These are phyloP conservation scores for Marasmius tenuissimus DNA, from an alignment of 1,284 basidiomycete species.

Conservation along the genomic window DNA sequence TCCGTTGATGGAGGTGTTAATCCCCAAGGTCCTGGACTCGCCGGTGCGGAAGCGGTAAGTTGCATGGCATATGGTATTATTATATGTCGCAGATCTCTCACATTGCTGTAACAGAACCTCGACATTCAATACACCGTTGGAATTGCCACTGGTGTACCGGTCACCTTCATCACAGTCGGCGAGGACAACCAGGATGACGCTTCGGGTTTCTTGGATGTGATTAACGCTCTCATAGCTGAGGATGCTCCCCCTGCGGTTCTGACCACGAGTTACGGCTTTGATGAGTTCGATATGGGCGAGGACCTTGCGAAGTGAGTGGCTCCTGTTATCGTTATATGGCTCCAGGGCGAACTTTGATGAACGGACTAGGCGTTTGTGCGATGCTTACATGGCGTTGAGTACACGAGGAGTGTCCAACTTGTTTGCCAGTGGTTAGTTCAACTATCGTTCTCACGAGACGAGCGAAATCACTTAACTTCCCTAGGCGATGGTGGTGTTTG, in stretches of 20 bases:
- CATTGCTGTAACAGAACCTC: conserved; percentile 22
- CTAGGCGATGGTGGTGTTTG: conserved; percentile 35
- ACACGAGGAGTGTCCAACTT: conserved; percentile 40
- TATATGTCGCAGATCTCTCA: neutral
- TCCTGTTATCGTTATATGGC: neutral
- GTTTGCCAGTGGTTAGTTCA: conserved; percentile 28
- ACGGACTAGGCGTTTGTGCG: conserved; percentile 19
- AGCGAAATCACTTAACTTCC: conserved; percentile 1
- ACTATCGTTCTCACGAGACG: too few relatives aligned
- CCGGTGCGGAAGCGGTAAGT: conserved; percentile 28
- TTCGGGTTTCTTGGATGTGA: conserved; percentile 20
- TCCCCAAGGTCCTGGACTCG: conserved; percentile 17
- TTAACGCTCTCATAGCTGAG: conserved; percentile 10
- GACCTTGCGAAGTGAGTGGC: conserved; percentile 18
- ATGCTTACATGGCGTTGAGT: conserved; percentile 26
- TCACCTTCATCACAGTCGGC: conserved; percentile 27
- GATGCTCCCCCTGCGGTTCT: conserved; percentile 18
- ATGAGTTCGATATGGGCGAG: conserved; percentile 22
- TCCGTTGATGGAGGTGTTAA: conserved; percentile 27
- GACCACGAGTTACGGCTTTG: conserved; percentile 27
- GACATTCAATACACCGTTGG: conserved; percentile 38
- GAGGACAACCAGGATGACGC: conserved; percentile 22
- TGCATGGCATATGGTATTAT: neutral
- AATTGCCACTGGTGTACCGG: conserved; percentile 25
- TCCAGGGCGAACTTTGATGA: neutral